Evolutionary conservation across 2,329 filamentous ascomycete species (phyloP).

Genomic region (Cladophialophora yegresii): DNA sequence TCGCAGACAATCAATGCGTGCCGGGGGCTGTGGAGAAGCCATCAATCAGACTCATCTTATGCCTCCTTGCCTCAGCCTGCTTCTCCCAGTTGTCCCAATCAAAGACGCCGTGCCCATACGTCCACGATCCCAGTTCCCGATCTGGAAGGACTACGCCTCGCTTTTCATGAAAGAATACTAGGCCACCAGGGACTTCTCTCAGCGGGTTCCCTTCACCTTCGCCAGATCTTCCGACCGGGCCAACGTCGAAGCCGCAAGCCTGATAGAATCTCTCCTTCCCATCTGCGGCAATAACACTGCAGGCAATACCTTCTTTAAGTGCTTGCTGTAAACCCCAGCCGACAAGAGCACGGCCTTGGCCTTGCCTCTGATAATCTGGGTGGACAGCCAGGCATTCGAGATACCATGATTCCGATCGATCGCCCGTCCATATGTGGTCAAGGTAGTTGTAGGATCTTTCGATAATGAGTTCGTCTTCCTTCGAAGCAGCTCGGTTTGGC

Average conservation of each 20-base stretch:
- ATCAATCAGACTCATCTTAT: neutral
- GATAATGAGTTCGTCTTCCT: slow-evolving; percentile 26
- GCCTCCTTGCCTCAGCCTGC: slow-evolving; percentile 1
- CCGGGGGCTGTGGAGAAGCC: neutral
- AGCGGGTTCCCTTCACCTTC: slow-evolving; percentile 33
- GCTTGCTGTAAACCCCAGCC: slow-evolving; percentile 45
- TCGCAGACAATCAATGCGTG: neutral
- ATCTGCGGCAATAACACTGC: slow-evolving; percentile 45
- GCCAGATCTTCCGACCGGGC: slow-evolving; percentile 31
- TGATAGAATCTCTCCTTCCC: slow-evolving; percentile 48
- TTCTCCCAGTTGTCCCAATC: slow-evolving; percentile 28
- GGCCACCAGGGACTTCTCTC: slow-evolving; percentile 27
- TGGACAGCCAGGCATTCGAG: slow-evolving; percentile 36
- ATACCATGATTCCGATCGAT: slow-evolving; percentile 41
- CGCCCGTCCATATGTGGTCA: slow-evolving; percentile 39
- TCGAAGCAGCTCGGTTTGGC: slow-evolving; percentile 30
- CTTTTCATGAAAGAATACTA: slow-evolving; percentile 33
- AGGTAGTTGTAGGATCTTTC: slow-evolving; percentile 29
- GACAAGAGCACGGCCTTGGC: slow-evolving; percentile 45
- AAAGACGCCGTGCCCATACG: slow-evolving; percentile 26
- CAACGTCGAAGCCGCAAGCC: slow-evolving; percentile 41
- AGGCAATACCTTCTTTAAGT: slow-evolving; percentile 27
- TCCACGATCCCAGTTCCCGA: slow-evolving; percentile 25
- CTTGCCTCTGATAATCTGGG: slow-evolving; percentile 45
- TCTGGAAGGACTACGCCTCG: slow-evolving; percentile 21